A percentile compares a stretch with the other conserved stretches of the same genome.
Conservation (phyloP, 1,139 yeast species). For the Pichia sp. region DNA sequence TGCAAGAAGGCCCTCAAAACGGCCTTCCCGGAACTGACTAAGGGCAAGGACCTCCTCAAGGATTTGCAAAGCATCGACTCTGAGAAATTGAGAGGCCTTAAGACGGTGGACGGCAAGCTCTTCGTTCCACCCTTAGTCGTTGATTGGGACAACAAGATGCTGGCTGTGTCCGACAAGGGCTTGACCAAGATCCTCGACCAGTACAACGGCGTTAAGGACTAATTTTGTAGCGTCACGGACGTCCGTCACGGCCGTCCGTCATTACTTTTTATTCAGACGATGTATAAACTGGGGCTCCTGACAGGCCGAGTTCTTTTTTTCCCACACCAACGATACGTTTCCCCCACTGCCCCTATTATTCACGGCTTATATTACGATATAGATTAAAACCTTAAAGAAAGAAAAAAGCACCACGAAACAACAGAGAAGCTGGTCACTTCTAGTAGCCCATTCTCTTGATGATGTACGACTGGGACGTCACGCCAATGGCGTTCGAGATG, state of each 20-base stretch:
- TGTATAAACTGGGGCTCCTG: no score
- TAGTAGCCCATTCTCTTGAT: conserved; percentile 82
- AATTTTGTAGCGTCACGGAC: not conserved
- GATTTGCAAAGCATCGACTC: conserved; percentile 22
- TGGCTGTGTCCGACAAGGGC: conserved; percentile 48
- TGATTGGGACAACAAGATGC: conserved; percentile 50
- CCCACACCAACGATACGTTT: not conserved
- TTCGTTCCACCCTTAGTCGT: conserved; percentile 48
- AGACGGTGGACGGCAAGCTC: conserved; percentile 5
- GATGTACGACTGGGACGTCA: conserved; percentile 85
- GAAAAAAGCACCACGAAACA: not conserved
- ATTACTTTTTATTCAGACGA: no score
- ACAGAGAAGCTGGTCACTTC: not conserved
- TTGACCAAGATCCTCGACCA: conserved; percentile 26
- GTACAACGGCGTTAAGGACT: conserved; percentile 18
- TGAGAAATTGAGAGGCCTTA: conserved; percentile 21
- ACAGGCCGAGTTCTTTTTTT: not conserved
- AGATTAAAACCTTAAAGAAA: not conserved
- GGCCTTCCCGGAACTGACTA: conserved; percentile 27
- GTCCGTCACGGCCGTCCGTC: no score
- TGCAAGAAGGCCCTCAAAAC: conserved; percentile 27
- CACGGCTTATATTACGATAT: not conserved
- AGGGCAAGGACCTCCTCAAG: conserved; percentile 17
- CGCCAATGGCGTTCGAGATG: conserved; percentile 72
- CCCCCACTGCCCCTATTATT: not conserved